Evolutionary conservation across 371 early-diverging fungal genomes (phyloP).

Genomic region (Syncephalis plumigaleata): DNA sequence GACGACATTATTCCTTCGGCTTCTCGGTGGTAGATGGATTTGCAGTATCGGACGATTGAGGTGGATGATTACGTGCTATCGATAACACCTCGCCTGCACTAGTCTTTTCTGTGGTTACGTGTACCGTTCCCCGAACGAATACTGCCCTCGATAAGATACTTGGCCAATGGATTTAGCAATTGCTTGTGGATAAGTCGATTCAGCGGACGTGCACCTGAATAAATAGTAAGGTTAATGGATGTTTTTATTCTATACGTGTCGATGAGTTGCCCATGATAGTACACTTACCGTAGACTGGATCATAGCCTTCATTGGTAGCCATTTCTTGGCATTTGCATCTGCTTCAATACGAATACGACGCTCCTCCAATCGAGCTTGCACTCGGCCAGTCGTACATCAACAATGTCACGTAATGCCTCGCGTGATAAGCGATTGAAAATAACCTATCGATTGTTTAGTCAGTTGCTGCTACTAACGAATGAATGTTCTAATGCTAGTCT

Average conservation of each 20-base stretch:
- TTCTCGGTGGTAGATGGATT: too few relatives aligned
- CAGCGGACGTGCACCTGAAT: slow-evolving; percentile 6
- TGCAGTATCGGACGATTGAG: background rate
- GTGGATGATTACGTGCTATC: background rate
- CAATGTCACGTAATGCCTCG: slow-evolving; percentile 52
- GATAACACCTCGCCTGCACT: background rate
- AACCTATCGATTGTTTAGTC: slow-evolving; percentile 11
- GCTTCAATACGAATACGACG: slow-evolving; percentile 49
- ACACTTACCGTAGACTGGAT: slow-evolving; percentile 74
- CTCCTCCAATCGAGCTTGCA: slow-evolving; percentile 52
- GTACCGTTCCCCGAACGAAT: slow-evolving; percentile 4
- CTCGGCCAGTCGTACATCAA: slow-evolving; percentile 65
- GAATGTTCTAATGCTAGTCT: background rate
- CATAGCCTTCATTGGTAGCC: slow-evolving; percentile 64
- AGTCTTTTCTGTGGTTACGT: background rate
- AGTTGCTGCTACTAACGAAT: too few relatives aligned
- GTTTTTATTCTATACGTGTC: background rate
- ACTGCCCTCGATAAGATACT: slow-evolving; percentile 29
- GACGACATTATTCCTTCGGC: too few relatives aligned
- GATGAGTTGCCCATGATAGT: too few relatives aligned
- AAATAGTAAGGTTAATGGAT: background rate
- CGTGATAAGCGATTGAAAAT: slow-evolving; percentile 70
- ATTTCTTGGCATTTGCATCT: slow-evolving; percentile 44
- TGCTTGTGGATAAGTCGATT: slow-evolving; percentile 69
- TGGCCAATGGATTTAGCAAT: slow-evolving; percentile 63